phyloP scores from a whole-genome alignment of 2,329 filamentous ascomycete species.

The Fusarium succisae region DNA sequence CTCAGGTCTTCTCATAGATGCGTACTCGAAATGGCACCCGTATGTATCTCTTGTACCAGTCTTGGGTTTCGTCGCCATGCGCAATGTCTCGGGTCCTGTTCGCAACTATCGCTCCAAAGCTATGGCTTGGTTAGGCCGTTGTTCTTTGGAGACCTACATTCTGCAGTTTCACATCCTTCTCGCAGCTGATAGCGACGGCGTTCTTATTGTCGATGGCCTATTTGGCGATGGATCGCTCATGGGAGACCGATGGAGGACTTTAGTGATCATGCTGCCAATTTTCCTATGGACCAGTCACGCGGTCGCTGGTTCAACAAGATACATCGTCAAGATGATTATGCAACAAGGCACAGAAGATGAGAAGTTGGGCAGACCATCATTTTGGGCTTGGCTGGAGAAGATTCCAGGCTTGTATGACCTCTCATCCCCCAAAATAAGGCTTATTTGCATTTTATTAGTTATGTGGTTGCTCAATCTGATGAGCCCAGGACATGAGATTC shows the following conservation, averaged over 20 bases:
- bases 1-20: neutral
- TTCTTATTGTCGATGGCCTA: conserved; percentile 49
- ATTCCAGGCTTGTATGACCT: neutral
- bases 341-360: conserved; percentile 5
- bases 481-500: neutral
- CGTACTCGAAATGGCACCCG: conserved; percentile 62
- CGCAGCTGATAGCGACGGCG: conserved; percentile 63
- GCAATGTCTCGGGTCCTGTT: conserved; percentile 50
- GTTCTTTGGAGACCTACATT: conserved; percentile 66
- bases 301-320: conserved; percentile 27
- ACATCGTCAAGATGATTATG: conserved; percentile 35
- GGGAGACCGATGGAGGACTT: conserved; percentile 39
- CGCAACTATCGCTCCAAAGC: conserved; percentile 48
- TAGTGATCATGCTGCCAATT: conserved; percentile 38
- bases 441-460: conserved; percentile 7
- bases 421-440: neutral
- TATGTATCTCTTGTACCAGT: conserved; percentile 64
- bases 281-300: conserved; percentile 40
- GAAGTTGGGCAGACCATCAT: neutral
- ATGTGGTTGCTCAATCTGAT: conserved; percentile 37
- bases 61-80: conserved; percentile 59
- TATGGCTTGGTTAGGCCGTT: conserved; percentile 61
- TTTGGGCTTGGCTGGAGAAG: neutral
- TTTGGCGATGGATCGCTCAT: conserved; percentile 35
- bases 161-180: conserved; percentile 71